These are phyloP conservation scores for Cytospora mali DNA, from an alignment of 2,329 filamentous ascomycete genomes.

Conservation along the genomic window DNA sequence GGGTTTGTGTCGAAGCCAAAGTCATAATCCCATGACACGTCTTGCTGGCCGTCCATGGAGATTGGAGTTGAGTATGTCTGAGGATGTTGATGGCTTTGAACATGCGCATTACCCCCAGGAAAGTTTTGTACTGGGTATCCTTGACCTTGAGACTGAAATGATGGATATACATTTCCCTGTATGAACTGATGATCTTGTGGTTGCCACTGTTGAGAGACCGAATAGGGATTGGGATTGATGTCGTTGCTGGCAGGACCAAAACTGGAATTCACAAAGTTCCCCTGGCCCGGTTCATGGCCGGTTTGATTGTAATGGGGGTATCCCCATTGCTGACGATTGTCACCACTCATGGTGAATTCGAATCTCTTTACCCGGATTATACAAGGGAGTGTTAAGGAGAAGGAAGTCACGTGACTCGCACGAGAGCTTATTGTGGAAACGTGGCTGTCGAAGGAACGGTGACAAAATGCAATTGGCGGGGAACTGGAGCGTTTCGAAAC, in stretches of 20 bases:
- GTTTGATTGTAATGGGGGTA: constrained; percentile 23
- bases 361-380: neutral
- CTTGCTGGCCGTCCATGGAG: constrained; percentile 17
- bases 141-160: constrained; percentile 21
- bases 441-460: neutral
- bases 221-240: constrained; percentile 17
- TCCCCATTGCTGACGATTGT: constrained; percentile 27
- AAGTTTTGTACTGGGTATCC: constrained; percentile 25
- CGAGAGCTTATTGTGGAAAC: neutral
- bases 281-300: constrained; percentile 23
- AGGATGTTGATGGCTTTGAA: constrained; percentile 23
- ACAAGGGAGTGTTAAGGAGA: neutral
- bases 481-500: neutral
- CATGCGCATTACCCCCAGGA: constrained; percentile 9
- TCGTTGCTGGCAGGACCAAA: constrained; percentile 19
- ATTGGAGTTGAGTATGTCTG: constrained; percentile 20
- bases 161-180: constrained; percentile 10
- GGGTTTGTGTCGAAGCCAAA: constrained; percentile 22
- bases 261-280: constrained; percentile 20
- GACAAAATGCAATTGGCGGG: constrained; percentile 13
- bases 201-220: constrained; percentile 26
- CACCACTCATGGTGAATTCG: constrained; percentile 23
- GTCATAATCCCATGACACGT: constrained; percentile 25
- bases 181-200: constrained; percentile 21
- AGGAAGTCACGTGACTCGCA: constrained; percentile 16